Base-by-base conservation (phyloP, 2,329 filamentous ascomycete species). In the Claviceps lovelessii region DNA sequence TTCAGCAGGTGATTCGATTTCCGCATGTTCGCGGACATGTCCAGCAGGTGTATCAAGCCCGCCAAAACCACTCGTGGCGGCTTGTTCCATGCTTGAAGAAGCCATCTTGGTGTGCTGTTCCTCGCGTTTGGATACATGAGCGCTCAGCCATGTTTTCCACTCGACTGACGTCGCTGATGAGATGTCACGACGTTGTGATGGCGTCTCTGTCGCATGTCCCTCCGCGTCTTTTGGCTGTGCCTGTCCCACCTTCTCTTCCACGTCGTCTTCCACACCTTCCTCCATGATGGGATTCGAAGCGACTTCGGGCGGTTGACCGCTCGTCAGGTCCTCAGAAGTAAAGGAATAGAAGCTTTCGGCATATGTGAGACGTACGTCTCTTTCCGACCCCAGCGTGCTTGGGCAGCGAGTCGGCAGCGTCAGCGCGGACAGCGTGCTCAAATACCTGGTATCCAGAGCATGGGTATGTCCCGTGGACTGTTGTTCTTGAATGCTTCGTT, bases 101-200 rank as follows among this genome's bases (percentile, higher is more conserved):
- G 17, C 19, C 19, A 55, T 54, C 1, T 58, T 57, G 3, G 58
- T 57, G 2, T 54, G 48, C 5, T 63, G 55, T 0, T 55, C 58
- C 49, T 78, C 75, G 2, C 77, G 61, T 54, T 73, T 76, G 0
- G 73, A 73, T 9, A 76, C 71, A 46, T 79, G 74, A 2, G 74
- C 70, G 9, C 76, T 77, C 44, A 80, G 71, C 73, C 73, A 77
- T 0, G 67, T 73, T 63, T 79, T 79, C 78, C 77, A 80, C 55
- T 79, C 77, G 2, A 71, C 64, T 2, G 76, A 79, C 55, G 75
- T 76, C 6, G 68, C 67, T 0, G 69, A 69, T 1, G 73, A 76
- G 3, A 63, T 59, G 1, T 68, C 64, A n/a, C 73, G 66, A 49
- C 67, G 65, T 19, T 69, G 64, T 3, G 29, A 39, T n/a, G 37